phyloP scores from a whole-genome alignment of 176 grass and related monocot species.

The Typha latifolia region DNA sequence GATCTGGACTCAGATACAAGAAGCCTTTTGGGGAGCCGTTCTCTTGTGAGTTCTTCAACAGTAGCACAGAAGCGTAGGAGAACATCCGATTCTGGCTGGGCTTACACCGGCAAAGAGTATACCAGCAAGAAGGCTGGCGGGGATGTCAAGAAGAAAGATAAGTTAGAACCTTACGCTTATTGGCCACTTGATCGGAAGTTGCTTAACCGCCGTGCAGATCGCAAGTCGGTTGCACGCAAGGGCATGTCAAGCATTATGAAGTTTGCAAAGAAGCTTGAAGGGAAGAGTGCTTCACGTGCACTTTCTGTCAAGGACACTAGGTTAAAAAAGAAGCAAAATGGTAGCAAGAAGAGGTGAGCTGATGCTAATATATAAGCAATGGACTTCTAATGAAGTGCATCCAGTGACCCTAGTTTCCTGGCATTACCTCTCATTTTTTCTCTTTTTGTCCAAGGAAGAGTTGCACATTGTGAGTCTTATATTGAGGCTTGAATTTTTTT shows the following conservation, averaged over 20 bases:
- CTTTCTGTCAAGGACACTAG: constrained; percentile 27
- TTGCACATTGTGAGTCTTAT: neutral
- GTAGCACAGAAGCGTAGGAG: constrained; percentile 45
- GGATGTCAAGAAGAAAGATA: constrained; percentile 79
- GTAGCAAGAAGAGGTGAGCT: constrained; percentile 17
- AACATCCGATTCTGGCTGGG: constrained; percentile 53
- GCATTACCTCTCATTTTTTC: neutral
- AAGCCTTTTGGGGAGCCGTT: constrained; percentile 35
- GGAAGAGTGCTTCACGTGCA: constrained; percentile 50
- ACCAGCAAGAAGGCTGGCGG: constrained; percentile 71
- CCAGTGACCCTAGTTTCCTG: neutral
- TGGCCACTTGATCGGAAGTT: constrained; percentile 84
- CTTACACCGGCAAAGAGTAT: constrained; percentile 77
- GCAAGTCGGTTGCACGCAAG: constrained; percentile 64
- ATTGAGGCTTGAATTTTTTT: too few species aligned
- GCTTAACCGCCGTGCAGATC: constrained; percentile 67
- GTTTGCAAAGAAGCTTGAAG: constrained; percentile 67
- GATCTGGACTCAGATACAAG: constrained; percentile 37
- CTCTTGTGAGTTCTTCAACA: constrained; percentile 4
- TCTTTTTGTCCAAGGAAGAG: neutral
- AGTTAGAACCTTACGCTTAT: constrained; percentile 90
- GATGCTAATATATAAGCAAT: neutral
- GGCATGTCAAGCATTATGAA: constrained; percentile 85
- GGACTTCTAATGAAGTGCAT: too few species aligned
- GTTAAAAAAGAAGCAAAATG: constrained; percentile 40